phyloP scores from a whole-genome alignment of 305 asterid species.

The Solanum chacoense region DNA sequence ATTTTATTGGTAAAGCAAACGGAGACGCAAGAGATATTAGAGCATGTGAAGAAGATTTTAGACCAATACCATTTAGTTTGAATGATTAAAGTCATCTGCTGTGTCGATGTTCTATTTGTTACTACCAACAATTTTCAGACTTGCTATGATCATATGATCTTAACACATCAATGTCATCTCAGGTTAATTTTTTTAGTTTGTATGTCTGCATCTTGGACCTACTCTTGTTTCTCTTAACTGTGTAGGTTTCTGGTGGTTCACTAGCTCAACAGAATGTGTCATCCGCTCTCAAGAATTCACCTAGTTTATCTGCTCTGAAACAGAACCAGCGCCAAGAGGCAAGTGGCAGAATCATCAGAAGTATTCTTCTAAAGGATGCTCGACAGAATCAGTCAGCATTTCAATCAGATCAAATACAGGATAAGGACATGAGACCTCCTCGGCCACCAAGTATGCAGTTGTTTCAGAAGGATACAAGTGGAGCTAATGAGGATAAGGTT shows the following conservation, averaged over 20 bases:
- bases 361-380: slow-evolving; percentile 60
- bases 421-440: slow-evolving; percentile 65
- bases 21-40: not conserved
- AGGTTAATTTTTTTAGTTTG: not conserved
- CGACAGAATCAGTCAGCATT: slow-evolving; percentile 36
- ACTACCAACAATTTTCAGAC: not conserved
- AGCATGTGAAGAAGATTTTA: not conserved
- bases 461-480: slow-evolving; percentile 44
- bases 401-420: slow-evolving; percentile 39
- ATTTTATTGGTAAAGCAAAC: not conserved
- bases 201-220: not conserved
- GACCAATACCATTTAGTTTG: not conserved
- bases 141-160: not conserved
- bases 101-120: not conserved
- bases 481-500: slow-evolving; percentile 43
- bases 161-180: not conserved
- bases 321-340: slow-evolving; percentile 62
- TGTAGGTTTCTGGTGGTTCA: slow-evolving; percentile 38
- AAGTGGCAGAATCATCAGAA: slow-evolving; percentile 64
- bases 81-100: not conserved
- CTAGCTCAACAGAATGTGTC: slow-evolving; percentile 28
- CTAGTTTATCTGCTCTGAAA: slow-evolving; percentile 19
- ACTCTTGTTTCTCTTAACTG: slow-evolving; percentile 7
- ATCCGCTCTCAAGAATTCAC: slow-evolving; percentile 33
- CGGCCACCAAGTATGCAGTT: slow-evolving; percentile 44